Conservation (phyloP, 352 stramenopile species). For the Blastocystis sp. region DNA sequence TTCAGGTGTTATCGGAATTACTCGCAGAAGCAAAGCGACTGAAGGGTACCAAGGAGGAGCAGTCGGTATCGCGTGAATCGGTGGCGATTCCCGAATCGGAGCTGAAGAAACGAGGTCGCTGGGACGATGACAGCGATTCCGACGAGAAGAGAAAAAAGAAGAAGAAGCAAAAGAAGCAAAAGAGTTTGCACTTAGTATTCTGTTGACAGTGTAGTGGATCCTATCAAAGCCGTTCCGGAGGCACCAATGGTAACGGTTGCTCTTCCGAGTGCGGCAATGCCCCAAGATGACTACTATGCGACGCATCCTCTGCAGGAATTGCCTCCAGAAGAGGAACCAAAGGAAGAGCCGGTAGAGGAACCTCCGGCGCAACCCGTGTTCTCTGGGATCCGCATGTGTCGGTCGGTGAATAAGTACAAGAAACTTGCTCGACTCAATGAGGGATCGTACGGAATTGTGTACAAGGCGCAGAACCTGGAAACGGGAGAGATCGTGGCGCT, state of each 20-base stretch:
- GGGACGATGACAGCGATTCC: constrained; percentile 33
- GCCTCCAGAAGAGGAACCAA: background rate
- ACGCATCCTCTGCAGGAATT: constrained; percentile 23
- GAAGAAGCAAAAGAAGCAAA: constrained; percentile 18
- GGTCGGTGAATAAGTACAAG: constrained; percentile 64
- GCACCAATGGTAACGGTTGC: constrained; percentile 19
- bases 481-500: constrained; percentile 80
- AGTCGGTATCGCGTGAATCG: too few relatives aligned
- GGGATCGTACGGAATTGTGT: constrained; percentile 89
- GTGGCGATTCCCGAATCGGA: background rate
- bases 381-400: background rate
- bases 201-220: background rate
- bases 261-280: background rate
- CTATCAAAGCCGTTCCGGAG: background rate
- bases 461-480: constrained; percentile 82
- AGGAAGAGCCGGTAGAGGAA: background rate
- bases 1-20: constrained; percentile 2
- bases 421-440: constrained; percentile 79
- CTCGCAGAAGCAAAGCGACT: background rate
- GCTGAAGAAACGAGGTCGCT: constrained; percentile 13
- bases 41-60: background rate
- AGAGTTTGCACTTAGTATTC: background rate
- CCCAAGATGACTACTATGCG: constrained; percentile 40
- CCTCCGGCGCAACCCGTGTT: background rate
- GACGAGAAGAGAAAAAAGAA: constrained; percentile 44